Evolutionary conservation across 441 rosid genomes (phyloP).

Genomic region (Mallotus japonicus): DNA sequence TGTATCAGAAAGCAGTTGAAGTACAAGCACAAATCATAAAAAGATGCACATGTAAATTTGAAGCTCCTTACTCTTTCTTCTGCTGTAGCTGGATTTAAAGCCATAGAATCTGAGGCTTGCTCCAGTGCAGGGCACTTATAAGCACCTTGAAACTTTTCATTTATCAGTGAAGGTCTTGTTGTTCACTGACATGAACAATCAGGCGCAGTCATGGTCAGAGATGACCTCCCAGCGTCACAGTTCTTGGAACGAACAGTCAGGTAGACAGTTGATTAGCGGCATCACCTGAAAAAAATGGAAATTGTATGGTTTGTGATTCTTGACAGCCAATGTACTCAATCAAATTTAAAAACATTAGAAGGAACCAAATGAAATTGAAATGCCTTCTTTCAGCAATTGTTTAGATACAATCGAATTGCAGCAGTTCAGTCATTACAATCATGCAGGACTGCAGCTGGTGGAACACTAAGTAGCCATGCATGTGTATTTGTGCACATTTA

Average conservation of each 20-base stretch:
- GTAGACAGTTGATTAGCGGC: background rate
- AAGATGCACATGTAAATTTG: background rate
- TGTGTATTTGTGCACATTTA: background rate
- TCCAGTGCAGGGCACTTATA: background rate
- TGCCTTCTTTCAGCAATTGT: background rate
- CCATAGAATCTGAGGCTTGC: background rate
- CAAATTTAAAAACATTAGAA: slow-evolving; percentile 1
- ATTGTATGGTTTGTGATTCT: background rate
- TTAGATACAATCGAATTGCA: background rate
- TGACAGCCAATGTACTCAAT: background rate
- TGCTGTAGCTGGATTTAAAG: background rate
- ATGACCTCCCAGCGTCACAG: background rate
- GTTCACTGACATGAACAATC: background rate
- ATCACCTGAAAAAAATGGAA: slow-evolving; percentile 1
- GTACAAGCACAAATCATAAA: background rate
- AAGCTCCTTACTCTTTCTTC: background rate
- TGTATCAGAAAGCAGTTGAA: background rate
- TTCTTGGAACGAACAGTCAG: background rate
- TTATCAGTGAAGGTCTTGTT: background rate
- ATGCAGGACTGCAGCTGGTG: background rate
- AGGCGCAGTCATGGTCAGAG: background rate
- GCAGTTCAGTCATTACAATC: background rate
- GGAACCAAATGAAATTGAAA: background rate
- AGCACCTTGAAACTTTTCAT: background rate
- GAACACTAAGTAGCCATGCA: background rate